Conservation (phyloP, 768 basidiomycete species). For the Trichaptum fuscoviolaceum region DNA sequence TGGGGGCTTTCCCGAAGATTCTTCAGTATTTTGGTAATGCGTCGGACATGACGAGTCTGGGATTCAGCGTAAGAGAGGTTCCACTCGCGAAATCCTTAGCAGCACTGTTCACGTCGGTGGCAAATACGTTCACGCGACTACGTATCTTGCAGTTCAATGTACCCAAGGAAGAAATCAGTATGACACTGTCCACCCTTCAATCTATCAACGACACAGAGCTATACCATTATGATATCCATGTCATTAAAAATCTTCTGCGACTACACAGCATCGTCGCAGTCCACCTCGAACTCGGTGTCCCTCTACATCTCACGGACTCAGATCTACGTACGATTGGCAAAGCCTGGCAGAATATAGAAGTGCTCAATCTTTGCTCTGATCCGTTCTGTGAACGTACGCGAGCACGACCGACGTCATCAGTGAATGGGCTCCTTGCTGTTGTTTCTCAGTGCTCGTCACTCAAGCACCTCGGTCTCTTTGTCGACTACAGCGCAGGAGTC, state of each 20-base stretch:
- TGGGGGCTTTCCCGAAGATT: background rate
- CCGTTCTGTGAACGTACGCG: constrained; percentile 2
- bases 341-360: background rate
- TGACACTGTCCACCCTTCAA: background rate
- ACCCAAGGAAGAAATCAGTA: background rate
- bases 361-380: constrained; percentile 2
- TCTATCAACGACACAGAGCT: background rate
- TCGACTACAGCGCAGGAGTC: background rate
- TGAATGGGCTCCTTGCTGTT: background rate
- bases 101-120: constrained; percentile 4
- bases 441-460: background rate
- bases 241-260: background rate
- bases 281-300: constrained; percentile 3
- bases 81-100: background rate
- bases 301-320: background rate
- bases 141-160: constrained; percentile 5
- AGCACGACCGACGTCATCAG: background rate
- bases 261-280: background rate
- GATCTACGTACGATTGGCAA: constrained; percentile 1
- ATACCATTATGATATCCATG: background rate
- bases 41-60: background rate
- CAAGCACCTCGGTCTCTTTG: constrained; percentile 1
- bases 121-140: background rate
- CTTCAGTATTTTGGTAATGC: background rate
- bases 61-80: constrained; percentile 1